Evolutionary conservation across 1,139 yeast species (phyloP), one percentile per base, ranked within the genome.

Genomic region (Scheffersomyces insectosa): DNA sequence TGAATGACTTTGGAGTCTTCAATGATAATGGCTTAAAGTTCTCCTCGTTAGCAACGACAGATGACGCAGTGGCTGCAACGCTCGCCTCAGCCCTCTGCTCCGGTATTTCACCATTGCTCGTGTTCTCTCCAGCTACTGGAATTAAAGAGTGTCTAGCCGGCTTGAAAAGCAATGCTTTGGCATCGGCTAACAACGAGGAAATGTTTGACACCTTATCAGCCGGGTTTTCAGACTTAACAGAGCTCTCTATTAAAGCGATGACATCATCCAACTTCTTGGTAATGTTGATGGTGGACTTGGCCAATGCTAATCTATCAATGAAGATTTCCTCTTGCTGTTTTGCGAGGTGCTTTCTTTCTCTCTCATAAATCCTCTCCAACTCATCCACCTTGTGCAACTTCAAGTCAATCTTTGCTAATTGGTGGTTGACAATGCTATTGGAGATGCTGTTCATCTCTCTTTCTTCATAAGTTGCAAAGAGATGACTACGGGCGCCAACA

Each of bases 381-480:
- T 82, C 81, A 42, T 76, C 78, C 45, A 91, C 74, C 54, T 88
- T 85, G 15, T 74, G 68, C 51, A 93, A 65, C 63, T 95, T 93
- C 52, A 88, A 64, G 49, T 90, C 95, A 38, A 91, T 74, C 56
- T 90, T 87, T 43, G 82, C 77, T 51, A 87, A 60, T 63, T 90
- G 90, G 39, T 83, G 81, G 55, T 86, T 85, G 31, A 89, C 77
- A 39, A 91, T 78, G 20, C 75, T 75, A 15, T 75, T 69, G 20
- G 85, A 67, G 28, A 83, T 63, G 45, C 77, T 79, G 50, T 82
- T 66, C 81, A 89, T 79, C 58, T 87, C 89, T 43, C 93, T 72
- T 58, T 90, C 97, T 60, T 90, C 95, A 58, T 80, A 83, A 13
- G 83, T 80, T 11, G 95, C 89, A 66, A 91, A 85, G 31, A 88